phyloP scores from a whole-genome alignment of 139 green algal species.

The Coccomyxa sp. region DNA sequence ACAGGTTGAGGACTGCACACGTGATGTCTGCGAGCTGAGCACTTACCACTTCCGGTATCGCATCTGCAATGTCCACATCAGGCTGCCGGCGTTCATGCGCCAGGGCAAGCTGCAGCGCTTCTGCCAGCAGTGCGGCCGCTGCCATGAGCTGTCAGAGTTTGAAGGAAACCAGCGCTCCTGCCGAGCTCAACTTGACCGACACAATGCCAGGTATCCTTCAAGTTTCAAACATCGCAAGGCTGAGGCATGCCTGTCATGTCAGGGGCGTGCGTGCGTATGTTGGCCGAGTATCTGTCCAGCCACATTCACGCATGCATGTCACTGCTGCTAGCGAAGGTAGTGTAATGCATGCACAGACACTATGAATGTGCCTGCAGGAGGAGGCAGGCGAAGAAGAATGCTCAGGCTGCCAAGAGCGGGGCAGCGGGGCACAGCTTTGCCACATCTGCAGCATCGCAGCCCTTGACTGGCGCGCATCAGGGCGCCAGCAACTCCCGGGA shows the following conservation, averaged over 20 bases:
- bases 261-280: too few relatives aligned
- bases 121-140: conserved; percentile 61
- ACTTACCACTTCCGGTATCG: conserved; percentile 71
- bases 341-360: too few relatives aligned
- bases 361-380: background rate
- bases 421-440: background rate
- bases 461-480: background rate
- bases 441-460: background rate
- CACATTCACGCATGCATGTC: too few relatives aligned
- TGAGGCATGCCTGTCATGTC: too few relatives aligned
- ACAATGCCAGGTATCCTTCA: conserved; percentile 32
- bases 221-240: too few relatives aligned
- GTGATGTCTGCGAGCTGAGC: conserved; percentile 46
- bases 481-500: background rate
- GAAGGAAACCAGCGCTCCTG: conserved; percentile 70
- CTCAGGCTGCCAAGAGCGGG: background rate
- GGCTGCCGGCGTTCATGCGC: conserved; percentile 53
- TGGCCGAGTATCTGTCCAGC: too few relatives aligned
- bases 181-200: conserved; percentile 59
- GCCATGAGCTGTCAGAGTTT: conserved; percentile 73
- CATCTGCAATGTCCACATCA: conserved; percentile 65
- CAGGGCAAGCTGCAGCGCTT: conserved; percentile 63
- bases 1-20: conserved; percentile 57
- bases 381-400: background rate
- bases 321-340: too few relatives aligned